phyloP scores from a whole-genome alignment of 192 early-diverging fungal genomes.

The Coemansia sp. region DNA sequence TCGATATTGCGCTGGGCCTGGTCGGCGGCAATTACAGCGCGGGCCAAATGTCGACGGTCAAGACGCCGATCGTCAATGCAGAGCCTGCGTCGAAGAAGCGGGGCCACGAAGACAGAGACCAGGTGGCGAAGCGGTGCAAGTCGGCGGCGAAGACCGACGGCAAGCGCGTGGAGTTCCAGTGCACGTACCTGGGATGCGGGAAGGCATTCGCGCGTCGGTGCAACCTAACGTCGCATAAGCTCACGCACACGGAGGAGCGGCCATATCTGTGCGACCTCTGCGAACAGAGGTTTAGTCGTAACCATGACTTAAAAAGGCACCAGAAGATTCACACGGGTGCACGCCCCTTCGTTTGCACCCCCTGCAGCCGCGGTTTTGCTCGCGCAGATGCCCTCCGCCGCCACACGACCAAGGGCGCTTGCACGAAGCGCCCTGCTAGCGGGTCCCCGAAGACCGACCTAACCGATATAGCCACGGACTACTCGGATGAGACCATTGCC shows the following conservation, averaged over 20 bases:
- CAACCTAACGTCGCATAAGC: conserved; percentile 82
- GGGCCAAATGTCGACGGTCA: conserved; percentile 2
- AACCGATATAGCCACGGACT: too few species aligned
- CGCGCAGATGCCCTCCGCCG: conserved; percentile 50
- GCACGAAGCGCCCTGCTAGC: conserved; percentile 49
- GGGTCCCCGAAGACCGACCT: too few species aligned
- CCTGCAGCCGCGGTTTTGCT: conserved; percentile 51
- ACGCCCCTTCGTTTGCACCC: conserved; percentile 61
- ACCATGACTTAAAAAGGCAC: conserved; percentile 80
- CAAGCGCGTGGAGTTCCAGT: conserved; percentile 47
- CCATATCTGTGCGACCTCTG: conserved; percentile 70
- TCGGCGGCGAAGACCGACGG: not conserved
- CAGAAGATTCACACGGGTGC: conserved; percentile 63
- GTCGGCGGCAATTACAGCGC: conserved; percentile 6
- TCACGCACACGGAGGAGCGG: conserved; percentile 75
- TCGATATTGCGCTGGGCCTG: conserved; percentile 33
- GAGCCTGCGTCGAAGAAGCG: conserved; percentile 13
- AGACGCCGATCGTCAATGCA: conserved; percentile 13
- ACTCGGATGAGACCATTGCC: too few species aligned
- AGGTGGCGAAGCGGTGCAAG: conserved; percentile 23
- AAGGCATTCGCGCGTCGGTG: conserved; percentile 85
- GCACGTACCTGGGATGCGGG: conserved; percentile 71
- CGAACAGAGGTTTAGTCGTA: conserved; percentile 67
- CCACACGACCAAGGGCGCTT: conserved; percentile 45
- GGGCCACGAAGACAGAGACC: conserved; percentile 2